Evolutionary conservation across 176 grass and related monocot species (phyloP), one percentile per base, ranked within the genome.

Genomic region (Aechmea fasciata): DNA sequence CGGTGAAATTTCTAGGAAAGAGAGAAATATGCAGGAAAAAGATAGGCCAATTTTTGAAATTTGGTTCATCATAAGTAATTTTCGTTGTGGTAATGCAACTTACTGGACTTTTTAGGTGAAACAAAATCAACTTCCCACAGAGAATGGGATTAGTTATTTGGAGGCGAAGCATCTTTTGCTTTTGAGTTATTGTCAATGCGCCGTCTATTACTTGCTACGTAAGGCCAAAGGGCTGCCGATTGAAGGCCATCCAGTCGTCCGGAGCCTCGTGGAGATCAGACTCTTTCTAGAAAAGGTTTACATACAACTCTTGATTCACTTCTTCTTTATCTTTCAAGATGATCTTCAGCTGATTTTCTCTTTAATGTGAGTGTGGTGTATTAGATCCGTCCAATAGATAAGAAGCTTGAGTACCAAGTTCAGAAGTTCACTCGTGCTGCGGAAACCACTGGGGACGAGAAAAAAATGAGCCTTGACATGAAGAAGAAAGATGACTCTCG

Each of bases 241-340:
- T 66, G 81, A 87, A 11, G 68, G 67, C 1, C 86, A 97, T 82
- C 86, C 89, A 0, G 84, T 97, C 7, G 84, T 90, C 41, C 67
- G 68, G 52, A 87, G 85, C 71, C 84, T 92, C 23, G 77, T 97
- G 0, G 86, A 97, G 85, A 92, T 85, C 52, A 87, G 86, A 73
- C 75, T 92, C 3, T 97, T 92, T 69, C 72, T 97, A 28, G 93
- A 97, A 79, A 97, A 97, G 93, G 93, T 97, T 33, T 15, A 54
- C 8, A 13, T 7, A 13, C 49, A 59, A 14, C 10, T 79, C 14
- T 0, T 3, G 7, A 53, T 9, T 33, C 9, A 63, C 33, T 12
- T 78, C 24, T 51, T 50, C n/a, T 49, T 71, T 53, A 51, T 23
- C 10, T 71, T 20, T 49, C 24, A 23, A 22, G 3, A 24, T 61